phyloP scores from a whole-genome alignment of 225 moss, liverwort and hornwort genomes.

The Physcomitrium patens region DNA sequence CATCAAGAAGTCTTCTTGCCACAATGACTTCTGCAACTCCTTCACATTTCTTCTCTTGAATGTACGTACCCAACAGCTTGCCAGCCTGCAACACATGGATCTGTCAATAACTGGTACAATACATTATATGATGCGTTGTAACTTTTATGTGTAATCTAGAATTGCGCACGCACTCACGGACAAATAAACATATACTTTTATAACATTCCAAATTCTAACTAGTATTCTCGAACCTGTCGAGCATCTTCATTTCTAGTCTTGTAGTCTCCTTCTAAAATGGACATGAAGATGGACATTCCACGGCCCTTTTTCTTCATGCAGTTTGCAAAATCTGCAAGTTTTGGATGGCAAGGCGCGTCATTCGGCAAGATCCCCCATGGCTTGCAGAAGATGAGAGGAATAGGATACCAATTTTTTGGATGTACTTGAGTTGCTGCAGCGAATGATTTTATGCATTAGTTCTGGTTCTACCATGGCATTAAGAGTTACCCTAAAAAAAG shows the following conservation, averaged over 20 bases:
- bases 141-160: neutral
- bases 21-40: conserved; percentile 97
- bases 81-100: conserved; percentile 53
- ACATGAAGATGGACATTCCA: conserved; percentile 98
- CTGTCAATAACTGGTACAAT: neutral
- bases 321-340: conserved; percentile 97
- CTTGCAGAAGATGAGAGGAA: conserved; percentile 95
- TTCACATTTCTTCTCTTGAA: conserved; percentile 98
- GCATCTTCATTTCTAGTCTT: conserved; percentile 88
- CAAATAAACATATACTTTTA: neutral
- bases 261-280: conserved; percentile 96
- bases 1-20: conserved; percentile 80
- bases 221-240: conserved; percentile 52
- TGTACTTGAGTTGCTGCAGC: conserved; percentile 94
- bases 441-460: neutral
- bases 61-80: conserved; percentile 81
- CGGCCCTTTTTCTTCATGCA: conserved; percentile 99
- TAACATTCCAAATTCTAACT: neutral
- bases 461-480: conserved; percentile 7
- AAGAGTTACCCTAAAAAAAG: neutral
- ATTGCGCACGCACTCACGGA: neutral
- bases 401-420: conserved; percentile 99
- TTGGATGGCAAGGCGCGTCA: conserved; percentile 94
- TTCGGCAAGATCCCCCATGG: conserved; percentile 96
- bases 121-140: neutral